Base-by-base conservation (phyloP, 805 yeast genomes). In the Hanseniaspora guilliermondii region DNA sequence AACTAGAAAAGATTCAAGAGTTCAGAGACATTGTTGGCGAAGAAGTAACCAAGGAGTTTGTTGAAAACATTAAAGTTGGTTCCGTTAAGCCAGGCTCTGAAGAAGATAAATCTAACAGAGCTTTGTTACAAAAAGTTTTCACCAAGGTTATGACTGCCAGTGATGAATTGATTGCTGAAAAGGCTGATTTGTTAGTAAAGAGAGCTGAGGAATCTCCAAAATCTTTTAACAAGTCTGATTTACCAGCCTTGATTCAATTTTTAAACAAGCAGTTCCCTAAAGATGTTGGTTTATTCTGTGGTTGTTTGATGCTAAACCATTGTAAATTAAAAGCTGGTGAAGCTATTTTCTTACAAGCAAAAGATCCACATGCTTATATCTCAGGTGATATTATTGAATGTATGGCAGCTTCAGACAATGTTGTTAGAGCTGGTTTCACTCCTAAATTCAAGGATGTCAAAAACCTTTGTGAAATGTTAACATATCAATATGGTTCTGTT, bases 371-470 rank as follows among this genome's bases (percentile, higher is more conserved):
- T 70, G 98, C 98, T 35, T 93, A 93, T 70, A 91, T 93, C 58
- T 77, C 83, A 54, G 99, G 99, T 60, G 97, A 93, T 69, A 93
- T 93, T 61, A 89, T 93, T 65, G 99, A 93, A 74, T 93, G 98
- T 74, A 93, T 93, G 99, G 98, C 98, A 42, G 97, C 98, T 8
- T 83, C 94, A 40, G 99, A 93, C 69, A 93, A 93, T 64, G 99
- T 93, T 56, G 97, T 93, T 49, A 80, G 99, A 69, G 95, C 97
- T 4, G 99, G 98, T 14, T 93, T 93, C 75, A 93, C 99, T n/a
- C 98, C 99, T 58, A 93, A 93, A 70, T 93, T 91, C 74, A 93
- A 91, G 72, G 99, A 93, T 69, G 97, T 93, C 57, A 70, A 81
- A 56, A 87, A 85, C 63, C 78, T 93, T 65, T 97, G 93, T 44